Base-by-base conservation (phyloP, 805 yeast species). In the Dipodascus albidus region DNA sequence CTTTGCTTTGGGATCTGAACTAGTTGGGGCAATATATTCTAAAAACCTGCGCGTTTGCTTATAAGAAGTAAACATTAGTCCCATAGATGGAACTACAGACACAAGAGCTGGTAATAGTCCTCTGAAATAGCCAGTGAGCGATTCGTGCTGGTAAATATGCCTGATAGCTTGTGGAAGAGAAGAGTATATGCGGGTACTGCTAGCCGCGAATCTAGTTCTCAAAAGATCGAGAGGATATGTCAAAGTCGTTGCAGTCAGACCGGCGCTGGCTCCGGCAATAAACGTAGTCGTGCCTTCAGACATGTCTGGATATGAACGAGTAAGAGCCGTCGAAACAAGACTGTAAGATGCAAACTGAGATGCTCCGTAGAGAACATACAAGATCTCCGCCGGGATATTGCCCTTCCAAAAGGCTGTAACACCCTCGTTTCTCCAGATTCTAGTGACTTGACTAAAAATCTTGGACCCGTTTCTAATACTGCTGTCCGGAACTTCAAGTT, bases 191-290 rank as follows among this genome's bases (percentile, higher is more conserved):
- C 49, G 33, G 31, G 58, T 52, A 11, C 55, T n/a, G 20, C 55
- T 44, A 2, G 90, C 91, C 0, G 88, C 95, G 50, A 89, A 75
- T 52, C 96, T 72, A 0, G 99, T 93, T 52, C 99, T 70, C 47
- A 93, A 67, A n/a, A 88, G 74, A 66, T 93, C 99, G 61, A 87
- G 81, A 0, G 99, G 99, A 64, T 93, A 93, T 1, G 97, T 85
- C 1, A 72, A 64, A 0, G 78, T 50, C 0, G 96, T 87, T 24
- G 96, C 87, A 0, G 79, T 61, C 21, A 82, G 69, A 0, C 99
- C 99, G 0, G 96, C 82, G 1, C 81, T 64, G 0, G 85, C 78
- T 0, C 99, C 99, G 3, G 86, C 79, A 0, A 85, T 33, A 19
- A 77, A 65, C 33, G 82, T 73, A 53, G 78, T 81, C 1, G 66